Conservation (phyloP, 2,329 filamentous ascomycete genomes). For the Fonsecaea pugnacius region DNA sequence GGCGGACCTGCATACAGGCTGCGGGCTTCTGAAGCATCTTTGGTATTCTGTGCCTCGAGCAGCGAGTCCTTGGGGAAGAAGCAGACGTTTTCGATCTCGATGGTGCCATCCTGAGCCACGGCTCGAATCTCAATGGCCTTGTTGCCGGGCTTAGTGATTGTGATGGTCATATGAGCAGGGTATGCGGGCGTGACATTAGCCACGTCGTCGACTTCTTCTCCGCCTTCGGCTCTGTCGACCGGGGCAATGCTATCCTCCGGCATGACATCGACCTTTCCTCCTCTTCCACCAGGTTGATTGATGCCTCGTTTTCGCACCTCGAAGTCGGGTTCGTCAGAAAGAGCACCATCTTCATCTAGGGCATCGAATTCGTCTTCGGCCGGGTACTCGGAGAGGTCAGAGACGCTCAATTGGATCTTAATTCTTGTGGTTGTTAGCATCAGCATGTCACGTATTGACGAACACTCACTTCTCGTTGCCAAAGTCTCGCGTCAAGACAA, state of each 20-base stretch:
- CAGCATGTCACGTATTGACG: constrained; percentile 1
- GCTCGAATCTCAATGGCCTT: constrained; percentile 88
- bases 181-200: constrained; percentile 63
- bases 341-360: constrained; percentile 48
- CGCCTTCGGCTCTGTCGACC: constrained; percentile 57
- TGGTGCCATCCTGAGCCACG: constrained; percentile 79
- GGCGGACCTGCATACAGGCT: constrained; percentile 79
- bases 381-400: constrained; percentile 74
- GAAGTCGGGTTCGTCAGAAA: constrained; percentile 63
- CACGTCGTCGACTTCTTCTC: constrained; percentile 61
- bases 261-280: constrained; percentile 59
- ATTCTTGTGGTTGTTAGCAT: constrained; percentile 58
- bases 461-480: constrained; percentile 79
- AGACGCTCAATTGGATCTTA: constrained; percentile 80
- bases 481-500: constrained; percentile 79
- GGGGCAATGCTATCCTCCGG: constrained; percentile 62
- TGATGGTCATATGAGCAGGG: constrained; percentile 81
- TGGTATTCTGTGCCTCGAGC: constrained; percentile 74
- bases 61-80: constrained; percentile 80
- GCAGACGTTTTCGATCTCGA: constrained; percentile 75
- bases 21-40: constrained; percentile 63
- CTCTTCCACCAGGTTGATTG: constrained; percentile 57
- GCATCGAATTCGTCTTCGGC: constrained; percentile 63
- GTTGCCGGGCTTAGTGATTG: constrained; percentile 83
- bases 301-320: constrained; percentile 62